Evolutionary conservation across 208 protist species (phyloP), one percentile per base, ranked within the genome.

Genomic region (Porcisia deanei): DNA sequence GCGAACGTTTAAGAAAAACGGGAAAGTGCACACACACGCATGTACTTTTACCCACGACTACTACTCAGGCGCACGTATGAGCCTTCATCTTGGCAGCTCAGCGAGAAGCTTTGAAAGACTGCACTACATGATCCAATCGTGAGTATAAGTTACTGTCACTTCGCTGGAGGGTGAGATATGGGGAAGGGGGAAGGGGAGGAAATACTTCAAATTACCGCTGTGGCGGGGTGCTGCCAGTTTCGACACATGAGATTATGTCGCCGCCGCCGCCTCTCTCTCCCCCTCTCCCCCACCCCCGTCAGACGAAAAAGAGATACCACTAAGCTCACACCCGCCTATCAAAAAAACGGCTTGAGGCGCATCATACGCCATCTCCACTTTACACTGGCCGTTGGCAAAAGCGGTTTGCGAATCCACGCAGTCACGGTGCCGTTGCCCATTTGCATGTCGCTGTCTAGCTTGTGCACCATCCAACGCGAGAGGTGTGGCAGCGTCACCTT

Each of bases 381-480:
- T 22, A 59, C 71, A 43, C 69, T 77, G 16, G 75, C 53, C 20
- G 76, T 65, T 16, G 92, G 92, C 77, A 89, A 61, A 71, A 96
- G 71, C 39, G 92, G 92, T 0, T 73, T 78, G 2, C 89, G 88
- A 76, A 92, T 85, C 89, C 89, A 96, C 60, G 85, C 75, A n/a
- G 89, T 94, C 45, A 96, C 88, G 0, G 87, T 74, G 18, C 85
- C 82, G 55, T 89, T 92, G 45, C 92, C 92, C 89, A 92, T 92
- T 77, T 89, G 86, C 92, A 96, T 88, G 39, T 92, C 82, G 72
- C 85, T 90, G 75, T 96, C 92, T 47, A 88, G 84, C 67, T 94
- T 94, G 80, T 94, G 88, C 75, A 96, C 76, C 86, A 96, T 88
- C 88, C 89, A 96, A 10, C 92, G 88, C 22, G 92, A 96, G 22